These are phyloP conservation scores for Eucalyptus cladocalyx DNA, from an alignment of 345 rosid species.

Conservation along the genomic window DNA sequence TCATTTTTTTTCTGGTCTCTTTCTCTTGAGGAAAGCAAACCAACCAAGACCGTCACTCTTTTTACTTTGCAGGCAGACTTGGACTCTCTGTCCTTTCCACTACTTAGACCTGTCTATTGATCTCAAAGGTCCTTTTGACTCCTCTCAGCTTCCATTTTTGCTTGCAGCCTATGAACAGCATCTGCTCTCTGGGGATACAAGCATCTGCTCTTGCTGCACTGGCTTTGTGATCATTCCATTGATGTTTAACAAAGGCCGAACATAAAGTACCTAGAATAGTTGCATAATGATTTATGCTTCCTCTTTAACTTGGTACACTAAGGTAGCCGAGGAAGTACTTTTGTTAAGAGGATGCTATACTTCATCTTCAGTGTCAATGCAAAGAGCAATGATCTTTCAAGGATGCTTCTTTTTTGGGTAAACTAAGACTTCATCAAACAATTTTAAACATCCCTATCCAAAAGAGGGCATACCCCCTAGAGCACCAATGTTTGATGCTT, in stretches of 20 bases:
- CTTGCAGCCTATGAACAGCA: not conserved
- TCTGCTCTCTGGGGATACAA: not conserved
- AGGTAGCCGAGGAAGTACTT: not conserved
- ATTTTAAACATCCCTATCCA: not conserved
- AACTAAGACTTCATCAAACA: not conserved
- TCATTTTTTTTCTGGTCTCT: not conserved
- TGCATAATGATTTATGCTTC: not conserved
- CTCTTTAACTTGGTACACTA: not conserved
- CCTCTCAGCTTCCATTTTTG: not conserved
- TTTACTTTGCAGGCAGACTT: not conserved
- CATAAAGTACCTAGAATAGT: not conserved
- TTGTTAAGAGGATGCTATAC: not conserved
- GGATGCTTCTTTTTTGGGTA: not conserved
- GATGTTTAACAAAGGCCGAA: not conserved
- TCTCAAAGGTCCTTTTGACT: not conserved
- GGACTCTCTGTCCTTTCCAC: not conserved
- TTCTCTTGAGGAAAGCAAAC: not conserved
- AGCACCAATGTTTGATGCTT: not conserved
- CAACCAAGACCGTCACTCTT: not conserved
- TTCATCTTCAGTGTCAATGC: not conserved
- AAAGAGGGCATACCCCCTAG: not conserved
- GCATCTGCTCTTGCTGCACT: not conserved
- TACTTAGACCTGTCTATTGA: not conserved
- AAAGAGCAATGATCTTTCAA: not conserved
- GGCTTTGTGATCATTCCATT: not conserved